Evolutionary conservation across 2,329 filamentous ascomycete genomes (phyloP), one percentile per base, ranked within the genome.

Genomic region (Fusarium guadeloupense): DNA sequence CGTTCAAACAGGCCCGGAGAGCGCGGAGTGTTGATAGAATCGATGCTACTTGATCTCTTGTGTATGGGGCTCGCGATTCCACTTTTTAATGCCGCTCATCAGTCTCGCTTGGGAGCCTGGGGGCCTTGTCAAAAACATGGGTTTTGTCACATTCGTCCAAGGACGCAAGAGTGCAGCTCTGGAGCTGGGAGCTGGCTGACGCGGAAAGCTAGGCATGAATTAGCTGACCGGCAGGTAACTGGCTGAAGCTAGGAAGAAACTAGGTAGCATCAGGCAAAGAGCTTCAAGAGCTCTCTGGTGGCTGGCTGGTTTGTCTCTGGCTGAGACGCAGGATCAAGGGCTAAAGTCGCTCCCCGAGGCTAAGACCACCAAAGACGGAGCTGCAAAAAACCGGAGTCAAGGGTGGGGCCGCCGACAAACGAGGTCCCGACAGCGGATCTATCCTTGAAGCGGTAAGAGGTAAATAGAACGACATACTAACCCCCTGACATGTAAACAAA

Each of bases 261-360:
- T 69, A 62, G 54, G 50, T 43, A 33, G 17, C 19, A 64, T 57
- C 33, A 42, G 61, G 54, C 40, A 62, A 59, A 49, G 47, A 68
- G 65, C 66, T 68, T 45, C 48, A 34, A 44, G 61, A 65, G 64
- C 60, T 68, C 23, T 51, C 41, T 56, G 31, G 50, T 50, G 51
- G 55, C 39, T 59, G 55, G 54, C 54, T 59, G 55, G 40, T 41
- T n/a, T 51, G 55, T 55, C 48, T 56, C 56, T 66, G 62, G 64
- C 51, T 69, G 59, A 69, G 67, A 69, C 65, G 60, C 58, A 60
- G 57, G 51, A 67, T 54, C 53, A 62, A 65, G 62, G 62, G 62
- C 55, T 50, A 64, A 54, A 54, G 54, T 62, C 48, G 57, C 37
- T 30, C 38, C 35, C 51, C 19, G 28, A 44, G 31, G 42, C 41